Evolutionary conservation across 768 basidiomycete species (phyloP).

Genomic region (Tulasnella sp.): DNA sequence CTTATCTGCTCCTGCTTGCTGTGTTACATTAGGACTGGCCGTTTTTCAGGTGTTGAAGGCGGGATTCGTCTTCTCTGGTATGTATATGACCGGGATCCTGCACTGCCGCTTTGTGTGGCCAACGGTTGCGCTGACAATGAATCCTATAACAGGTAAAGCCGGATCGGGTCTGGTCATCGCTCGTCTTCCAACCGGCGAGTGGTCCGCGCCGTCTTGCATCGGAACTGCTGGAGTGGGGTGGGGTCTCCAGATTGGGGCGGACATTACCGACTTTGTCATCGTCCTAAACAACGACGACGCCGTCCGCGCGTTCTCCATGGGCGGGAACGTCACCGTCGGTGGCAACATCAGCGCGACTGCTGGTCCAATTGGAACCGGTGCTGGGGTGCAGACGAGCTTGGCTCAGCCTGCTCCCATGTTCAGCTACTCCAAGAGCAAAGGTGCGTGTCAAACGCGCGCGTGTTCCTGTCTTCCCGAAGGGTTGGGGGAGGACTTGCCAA

Average conservation of each 20-base stretch:
- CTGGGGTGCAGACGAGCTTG: constrained; percentile 77
- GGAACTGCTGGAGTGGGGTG: constrained; percentile 92
- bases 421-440: constrained; percentile 93
- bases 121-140: constrained; percentile 42
- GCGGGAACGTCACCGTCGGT: constrained; percentile 94
- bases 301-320: constrained; percentile 89
- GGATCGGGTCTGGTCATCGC: constrained; percentile 92
- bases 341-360: constrained; percentile 82
- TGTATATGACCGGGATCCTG: background rate
- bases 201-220: constrained; percentile 96
- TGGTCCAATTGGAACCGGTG: constrained; percentile 93
- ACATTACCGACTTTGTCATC: constrained; percentile 92
- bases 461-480: too few species aligned
- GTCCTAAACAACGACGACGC: constrained; percentile 97
- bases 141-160: constrained; percentile 90
- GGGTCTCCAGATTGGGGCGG: constrained; percentile 94
- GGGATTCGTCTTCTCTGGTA: constrained; percentile 31
- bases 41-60: constrained; percentile 81
- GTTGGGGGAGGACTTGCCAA: background rate
- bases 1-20: background rate
- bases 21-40: constrained; percentile 63
- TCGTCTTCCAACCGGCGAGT: constrained; percentile 88
- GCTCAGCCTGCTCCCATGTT: constrained; percentile 97
- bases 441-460: constrained; percentile 41
- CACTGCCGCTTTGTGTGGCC: background rate